Conservation (phyloP, 495 filamentous ascomycete genomes). For the Stereocaulon alpinum region DNA sequence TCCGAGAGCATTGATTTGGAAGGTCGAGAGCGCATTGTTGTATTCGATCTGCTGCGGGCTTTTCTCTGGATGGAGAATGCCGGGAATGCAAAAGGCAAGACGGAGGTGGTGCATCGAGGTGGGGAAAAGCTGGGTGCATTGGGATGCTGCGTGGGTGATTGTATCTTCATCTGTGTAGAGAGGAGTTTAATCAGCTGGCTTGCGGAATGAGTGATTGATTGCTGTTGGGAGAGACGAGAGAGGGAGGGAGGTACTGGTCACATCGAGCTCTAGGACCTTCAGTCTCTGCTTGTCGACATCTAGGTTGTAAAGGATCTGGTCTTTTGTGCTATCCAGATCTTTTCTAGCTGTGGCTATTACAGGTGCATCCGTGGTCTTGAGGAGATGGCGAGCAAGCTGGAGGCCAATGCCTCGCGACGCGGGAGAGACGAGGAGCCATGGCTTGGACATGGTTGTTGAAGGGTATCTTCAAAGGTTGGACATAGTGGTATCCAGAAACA, state of each 20-base stretch:
- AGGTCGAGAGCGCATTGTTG: conserved; percentile 46
- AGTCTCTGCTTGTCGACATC: conserved; percentile 38
- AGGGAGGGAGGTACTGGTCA: conserved; percentile 36
- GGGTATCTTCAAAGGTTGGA: no score
- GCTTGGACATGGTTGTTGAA: conserved; percentile 14
- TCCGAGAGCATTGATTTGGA: conserved; percentile 60
- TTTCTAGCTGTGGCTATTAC: conserved; percentile 62
- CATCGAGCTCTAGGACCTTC: conserved; percentile 47
- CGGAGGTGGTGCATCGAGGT: conserved; percentile 37
- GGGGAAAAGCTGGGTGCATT: conserved; percentile 22
- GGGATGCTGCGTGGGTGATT: conserved; percentile 31
- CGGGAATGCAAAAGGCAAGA: conserved; percentile 60
- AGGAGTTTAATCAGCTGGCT: no score
- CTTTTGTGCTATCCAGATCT: conserved; percentile 41
- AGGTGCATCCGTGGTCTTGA: conserved; percentile 53
- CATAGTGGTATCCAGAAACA: no score
- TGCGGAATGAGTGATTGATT: neutral
- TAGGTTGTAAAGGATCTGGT: conserved; percentile 43
- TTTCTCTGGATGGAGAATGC: conserved; percentile 67
- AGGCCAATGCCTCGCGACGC: conserved; percentile 68
- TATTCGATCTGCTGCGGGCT: conserved; percentile 52
- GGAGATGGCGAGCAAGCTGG: conserved; percentile 55
- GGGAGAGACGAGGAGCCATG: conserved; percentile 46
- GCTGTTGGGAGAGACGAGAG: neutral
- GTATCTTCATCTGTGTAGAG: conserved; percentile 27